phyloP scores from a whole-genome alignment of 2,329 filamentous ascomycete species.

The Stemphylium beticola region DNA sequence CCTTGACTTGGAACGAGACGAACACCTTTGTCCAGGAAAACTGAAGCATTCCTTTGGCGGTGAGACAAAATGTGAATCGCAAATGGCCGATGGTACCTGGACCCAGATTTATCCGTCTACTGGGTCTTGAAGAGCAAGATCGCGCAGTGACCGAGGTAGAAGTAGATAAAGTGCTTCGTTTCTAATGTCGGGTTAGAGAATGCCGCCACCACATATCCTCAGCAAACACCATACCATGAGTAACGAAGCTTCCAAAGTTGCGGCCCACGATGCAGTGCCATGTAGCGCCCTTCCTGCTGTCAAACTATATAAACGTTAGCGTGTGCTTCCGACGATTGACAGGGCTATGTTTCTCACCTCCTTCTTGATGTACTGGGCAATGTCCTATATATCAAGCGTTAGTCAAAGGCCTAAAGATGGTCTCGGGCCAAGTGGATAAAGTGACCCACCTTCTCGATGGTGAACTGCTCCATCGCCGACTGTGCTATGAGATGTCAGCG shows the following conservation, averaged over 20 bases:
- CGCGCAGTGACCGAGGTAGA: slow-evolving; percentile 97
- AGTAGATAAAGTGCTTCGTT: slow-evolving; percentile 99
- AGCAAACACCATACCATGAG: slow-evolving; percentile 72
- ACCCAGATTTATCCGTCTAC: slow-evolving; percentile 53
- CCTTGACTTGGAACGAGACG: slow-evolving; percentile 11
- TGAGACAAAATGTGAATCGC: slow-evolving; percentile 5
- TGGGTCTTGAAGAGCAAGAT: slow-evolving; percentile 99
- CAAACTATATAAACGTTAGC: slow-evolving; percentile 69
- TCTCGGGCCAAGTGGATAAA: not conserved
- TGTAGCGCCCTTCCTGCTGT: slow-evolving; percentile 94
- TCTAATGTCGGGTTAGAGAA: slow-evolving; percentile 62
- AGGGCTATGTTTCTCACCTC: slow-evolving; percentile 62
- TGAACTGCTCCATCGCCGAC: slow-evolving; percentile 74
- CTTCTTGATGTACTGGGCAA: slow-evolving; percentile 94
- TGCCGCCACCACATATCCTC: too few species aligned
- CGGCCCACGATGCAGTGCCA: slow-evolving; percentile 99
- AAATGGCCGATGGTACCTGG: slow-evolving; percentile 3
- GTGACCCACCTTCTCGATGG: slow-evolving; percentile 69
- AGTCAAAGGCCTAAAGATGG: not conserved
- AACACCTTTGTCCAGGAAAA: slow-evolving; percentile 2
- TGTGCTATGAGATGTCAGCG: slow-evolving; percentile 59
- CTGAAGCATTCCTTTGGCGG: not conserved
- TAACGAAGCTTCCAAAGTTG: slow-evolving; percentile 99
- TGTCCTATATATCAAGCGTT: slow-evolving; percentile 68
- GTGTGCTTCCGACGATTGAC: not conserved